Base-by-base conservation (phyloP, 1,284 basidiomycete species). In the Tremellales sp. region DNA sequence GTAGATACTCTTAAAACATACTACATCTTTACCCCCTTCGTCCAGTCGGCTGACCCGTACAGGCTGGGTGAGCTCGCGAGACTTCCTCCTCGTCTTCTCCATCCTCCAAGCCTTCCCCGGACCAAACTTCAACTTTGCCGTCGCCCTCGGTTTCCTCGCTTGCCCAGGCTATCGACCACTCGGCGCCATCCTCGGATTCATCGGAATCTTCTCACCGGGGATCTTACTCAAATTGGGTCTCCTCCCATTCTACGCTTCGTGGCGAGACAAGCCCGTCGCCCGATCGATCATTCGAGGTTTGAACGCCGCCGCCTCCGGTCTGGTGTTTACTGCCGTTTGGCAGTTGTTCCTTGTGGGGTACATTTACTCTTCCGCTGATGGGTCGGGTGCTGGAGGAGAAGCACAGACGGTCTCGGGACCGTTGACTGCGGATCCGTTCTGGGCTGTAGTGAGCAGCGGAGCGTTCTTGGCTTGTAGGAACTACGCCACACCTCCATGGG, bases 71-170 rank as follows among this genome's bases (percentile, higher is more conserved):
- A 50, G 50, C 37, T 58, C 54, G 11, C 76, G 81, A 27, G 80
- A 82, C 65, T 82, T 83, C 59, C 69, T 82, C 11, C 74, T 83
- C 39, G 79, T 81, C 10, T 76, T 83, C 33, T 81, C 82, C 11
- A 77, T 82, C 51, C 59, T 75, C 42, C 79, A 80, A 61, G 77
- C 78, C 4, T 72, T 79, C 61, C 78, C 79, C 1, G 81, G 82
- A 2, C 81, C 81, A 12, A 81, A 81, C 62, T 83, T 83, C 67
- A 80, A 81, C 62, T 82, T 77, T 61, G 78, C 81, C 3, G 77
- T 78, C 19, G 82, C 79, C 57, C 76, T 82, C 26, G 81, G 81
- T 19, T 76, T 79, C 5, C 73, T 83, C 31, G 68, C 74, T 0
- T 35, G 75, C 3, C 62, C 65, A 1, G 52, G 48, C 4, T 60